Evolutionary conservation across 208 protist genomes (phyloP).

Genomic region (Lotmaria passim): DNA sequence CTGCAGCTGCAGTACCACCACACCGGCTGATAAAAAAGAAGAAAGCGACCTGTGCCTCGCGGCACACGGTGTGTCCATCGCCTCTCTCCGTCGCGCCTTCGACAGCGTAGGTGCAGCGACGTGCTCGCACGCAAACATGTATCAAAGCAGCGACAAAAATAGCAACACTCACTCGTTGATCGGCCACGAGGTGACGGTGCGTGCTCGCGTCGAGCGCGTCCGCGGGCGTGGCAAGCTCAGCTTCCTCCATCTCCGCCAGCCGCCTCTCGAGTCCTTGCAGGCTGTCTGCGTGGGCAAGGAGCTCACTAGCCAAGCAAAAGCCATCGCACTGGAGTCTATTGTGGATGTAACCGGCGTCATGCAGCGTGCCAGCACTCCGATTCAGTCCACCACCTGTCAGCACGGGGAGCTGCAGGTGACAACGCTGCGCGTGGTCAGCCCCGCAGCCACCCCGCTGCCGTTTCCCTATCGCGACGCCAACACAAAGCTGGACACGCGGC

Average conservation of each 20-base stretch:
- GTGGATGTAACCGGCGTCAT: slow-evolving; percentile 65
- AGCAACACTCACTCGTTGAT: not conserved
- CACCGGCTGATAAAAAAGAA: not conserved
- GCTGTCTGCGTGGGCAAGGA: slow-evolving; percentile 56
- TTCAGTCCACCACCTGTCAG: slow-evolving; percentile 55
- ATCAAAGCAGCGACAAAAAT: not conserved
- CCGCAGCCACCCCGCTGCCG: slow-evolving; percentile 66
- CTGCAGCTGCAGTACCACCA: not conserved
- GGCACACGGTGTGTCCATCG: slow-evolving; percentile 28
- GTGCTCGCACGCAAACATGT: no score
- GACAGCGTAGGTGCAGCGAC: not conserved
- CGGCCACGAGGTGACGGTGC: slow-evolving; percentile 33
- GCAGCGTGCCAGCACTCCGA: slow-evolving; percentile 34
- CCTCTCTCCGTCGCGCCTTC: slow-evolving; percentile 13
- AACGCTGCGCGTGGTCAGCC: slow-evolving; percentile 51
- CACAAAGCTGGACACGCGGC: slow-evolving; percentile 90
- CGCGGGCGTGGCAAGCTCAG: slow-evolving; percentile 62
- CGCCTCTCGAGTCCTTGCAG: slow-evolving; percentile 66
- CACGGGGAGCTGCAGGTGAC: slow-evolving; percentile 69
- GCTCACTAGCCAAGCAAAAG: slow-evolving; percentile 37
- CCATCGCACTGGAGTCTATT: slow-evolving; percentile 72
- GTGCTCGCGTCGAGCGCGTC: slow-evolving; percentile 59
- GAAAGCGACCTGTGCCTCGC: not conserved
- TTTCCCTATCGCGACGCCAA: slow-evolving; percentile 87
- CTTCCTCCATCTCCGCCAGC: slow-evolving; percentile 83